Percentiles rank a stretch among this genome's conserved stretches.
These are phyloP conservation scores for button mushroom (Agaricus bisporus) DNA, from an alignment of 768 basidiomycete species.

Conservation along the genomic window DNA sequence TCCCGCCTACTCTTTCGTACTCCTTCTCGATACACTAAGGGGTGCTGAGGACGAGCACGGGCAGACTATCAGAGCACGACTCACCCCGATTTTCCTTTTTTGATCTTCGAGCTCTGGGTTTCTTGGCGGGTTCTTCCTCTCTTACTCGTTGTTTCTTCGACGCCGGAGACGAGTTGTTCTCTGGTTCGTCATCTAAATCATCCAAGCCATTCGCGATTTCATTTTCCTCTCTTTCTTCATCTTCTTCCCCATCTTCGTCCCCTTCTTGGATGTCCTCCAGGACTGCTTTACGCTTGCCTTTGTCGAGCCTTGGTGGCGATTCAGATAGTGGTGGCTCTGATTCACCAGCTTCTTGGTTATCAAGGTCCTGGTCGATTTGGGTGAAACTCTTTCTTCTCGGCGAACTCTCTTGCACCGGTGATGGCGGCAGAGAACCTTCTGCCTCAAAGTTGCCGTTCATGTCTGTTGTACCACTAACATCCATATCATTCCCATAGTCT, in stretches of 20 bases:
- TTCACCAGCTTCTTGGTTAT: constrained; percentile 33
- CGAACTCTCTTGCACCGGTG: constrained; percentile 10
- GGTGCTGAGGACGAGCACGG: background rate
- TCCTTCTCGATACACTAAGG: constrained; percentile 37
- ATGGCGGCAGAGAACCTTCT: constrained; percentile 12
- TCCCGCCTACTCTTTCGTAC: constrained; percentile 68
- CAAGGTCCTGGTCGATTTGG: constrained; percentile 43
- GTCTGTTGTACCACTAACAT: constrained; percentile 18
- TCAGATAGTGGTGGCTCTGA: constrained; percentile 23
- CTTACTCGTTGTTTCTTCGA: constrained; percentile 29
- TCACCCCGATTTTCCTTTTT: constrained; percentile 39
- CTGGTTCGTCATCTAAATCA: constrained; percentile 28
- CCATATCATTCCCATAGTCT: constrained; percentile 19
- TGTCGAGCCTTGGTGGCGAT: constrained; percentile 24
- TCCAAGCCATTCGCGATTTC: constrained; percentile 37
- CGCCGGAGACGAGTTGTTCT: constrained; percentile 20
- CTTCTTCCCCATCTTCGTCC: constrained; percentile 37
- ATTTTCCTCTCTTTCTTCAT: constrained; percentile 24
- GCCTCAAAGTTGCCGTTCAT: constrained; percentile 22
- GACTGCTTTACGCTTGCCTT: constrained; percentile 35
- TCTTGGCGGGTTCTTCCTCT: constrained; percentile 14
- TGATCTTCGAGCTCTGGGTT: constrained; percentile 17
- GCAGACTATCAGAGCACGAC: constrained; percentile 3
- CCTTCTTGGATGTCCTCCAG: constrained; percentile 36
- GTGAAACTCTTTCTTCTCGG: constrained; percentile 39